These are phyloP conservation scores for Pleurotus cornucopiae DNA, from an alignment of 768 basidiomycete genomes.

Conservation along the genomic window DNA sequence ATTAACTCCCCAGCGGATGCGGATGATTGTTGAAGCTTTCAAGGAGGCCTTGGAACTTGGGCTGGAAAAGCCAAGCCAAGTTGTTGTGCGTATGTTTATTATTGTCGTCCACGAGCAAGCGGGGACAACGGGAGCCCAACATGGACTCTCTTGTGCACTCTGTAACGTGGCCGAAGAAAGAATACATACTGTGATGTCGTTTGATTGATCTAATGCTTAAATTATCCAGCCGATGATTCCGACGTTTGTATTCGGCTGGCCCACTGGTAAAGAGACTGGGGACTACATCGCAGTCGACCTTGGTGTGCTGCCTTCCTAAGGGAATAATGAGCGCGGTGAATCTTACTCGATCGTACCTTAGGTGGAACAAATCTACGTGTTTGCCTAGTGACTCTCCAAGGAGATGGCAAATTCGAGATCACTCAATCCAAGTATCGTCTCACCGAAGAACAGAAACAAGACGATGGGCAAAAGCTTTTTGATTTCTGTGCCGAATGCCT, in stretches of 20 bases:
- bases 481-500: constrained; percentile 97
- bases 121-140: no score
- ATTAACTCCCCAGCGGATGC: constrained; percentile 86
- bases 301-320: constrained; percentile 40
- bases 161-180: background rate
- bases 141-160: background rate
- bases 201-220: constrained; percentile 6
- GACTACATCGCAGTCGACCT: constrained; percentile 89
- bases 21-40: constrained; percentile 96
- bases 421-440: constrained; percentile 97
- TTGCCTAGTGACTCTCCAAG: constrained; percentile 89
- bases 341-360: constrained; percentile 20
- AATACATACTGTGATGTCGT: background rate
- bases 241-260: constrained; percentile 95
- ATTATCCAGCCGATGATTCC: constrained; percentile 85
- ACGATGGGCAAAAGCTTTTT: constrained; percentile 92
- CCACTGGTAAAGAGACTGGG: constrained; percentile 83
- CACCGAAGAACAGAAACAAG: constrained; percentile 96
- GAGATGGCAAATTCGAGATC: constrained; percentile 95
- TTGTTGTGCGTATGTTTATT: constrained; percentile 64
- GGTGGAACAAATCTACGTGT: constrained; percentile 98
- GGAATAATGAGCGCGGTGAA: background rate
- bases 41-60: constrained; percentile 88
- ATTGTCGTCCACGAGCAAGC: background rate
- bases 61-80: constrained; percentile 74